Conservation (phyloP, 2,329 filamentous ascomycete species). For the Hysterium pulicare region DNA sequence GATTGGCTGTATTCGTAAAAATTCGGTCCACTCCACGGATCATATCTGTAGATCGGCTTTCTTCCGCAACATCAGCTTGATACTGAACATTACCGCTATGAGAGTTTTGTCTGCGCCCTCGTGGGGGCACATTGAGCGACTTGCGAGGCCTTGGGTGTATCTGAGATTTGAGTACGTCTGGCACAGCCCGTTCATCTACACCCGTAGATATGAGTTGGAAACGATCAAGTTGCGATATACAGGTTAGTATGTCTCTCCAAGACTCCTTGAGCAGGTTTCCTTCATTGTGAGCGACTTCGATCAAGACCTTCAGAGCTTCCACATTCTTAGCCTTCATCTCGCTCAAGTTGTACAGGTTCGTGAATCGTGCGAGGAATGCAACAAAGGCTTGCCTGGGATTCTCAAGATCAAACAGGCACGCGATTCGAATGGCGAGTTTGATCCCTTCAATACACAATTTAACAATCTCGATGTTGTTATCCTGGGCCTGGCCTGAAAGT, state of each 20-base stretch:
- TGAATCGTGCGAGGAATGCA: constrained; percentile 85
- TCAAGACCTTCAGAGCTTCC: constrained; percentile 84
- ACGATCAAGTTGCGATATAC: constrained; percentile 91
- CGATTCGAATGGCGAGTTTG: constrained; percentile 87
- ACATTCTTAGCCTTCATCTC: constrained; percentile 97
- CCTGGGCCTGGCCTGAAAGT: constrained; percentile 87
- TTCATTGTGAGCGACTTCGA: constrained; percentile 90
- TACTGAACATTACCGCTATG: constrained; percentile 49
- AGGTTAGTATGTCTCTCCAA: constrained; percentile 94
- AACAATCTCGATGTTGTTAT: constrained; percentile 90
- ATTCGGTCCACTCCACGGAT: constrained; percentile 91
- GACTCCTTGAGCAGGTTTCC: constrained; percentile 85
- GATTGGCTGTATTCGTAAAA: constrained; percentile 91
- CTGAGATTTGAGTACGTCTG: constrained; percentile 77
- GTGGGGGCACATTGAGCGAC: constrained; percentile 61
- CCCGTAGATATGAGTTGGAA: constrained; percentile 93
- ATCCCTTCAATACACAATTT: constrained; percentile 92
- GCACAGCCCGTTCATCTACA: constrained; percentile 86
- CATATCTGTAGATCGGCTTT: constrained; percentile 89
- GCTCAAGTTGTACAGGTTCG: constrained; percentile 90
- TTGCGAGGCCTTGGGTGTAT: constrained; percentile 62
- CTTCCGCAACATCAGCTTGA: constrained; percentile 79
- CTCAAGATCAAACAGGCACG: constrained; percentile 87
- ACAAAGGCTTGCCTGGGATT: constrained; percentile 96
- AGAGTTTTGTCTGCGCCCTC: constrained; percentile 45